phyloP scores from a whole-genome alignment of 495 filamentous ascomycete genomes.

The Talaromyces adpressus region DNA sequence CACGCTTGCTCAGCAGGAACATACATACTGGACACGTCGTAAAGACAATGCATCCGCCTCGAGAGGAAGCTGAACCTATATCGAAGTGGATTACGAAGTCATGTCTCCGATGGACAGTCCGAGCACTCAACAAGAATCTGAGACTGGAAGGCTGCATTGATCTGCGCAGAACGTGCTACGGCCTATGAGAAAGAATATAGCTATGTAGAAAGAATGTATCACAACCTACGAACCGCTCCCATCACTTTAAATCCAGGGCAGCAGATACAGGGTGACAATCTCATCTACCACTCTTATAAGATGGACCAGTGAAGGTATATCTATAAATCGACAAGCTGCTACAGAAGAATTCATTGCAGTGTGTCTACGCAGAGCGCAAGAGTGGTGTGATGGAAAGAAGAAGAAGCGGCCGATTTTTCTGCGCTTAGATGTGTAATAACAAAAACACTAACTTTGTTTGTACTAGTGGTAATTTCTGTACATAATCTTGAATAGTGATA shows the following conservation, averaged over 20 bases:
- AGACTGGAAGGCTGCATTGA: background rate
- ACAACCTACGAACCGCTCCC: conserved; percentile 71
- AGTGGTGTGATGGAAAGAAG: conserved; percentile 23
- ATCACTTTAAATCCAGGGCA: conserved; percentile 78
- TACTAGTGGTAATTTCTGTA: background rate
- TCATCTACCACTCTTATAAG: conserved; percentile 60
- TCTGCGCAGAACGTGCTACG: background rate
- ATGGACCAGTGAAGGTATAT: conserved; percentile 68
- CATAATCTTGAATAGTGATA: background rate
- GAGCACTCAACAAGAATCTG: background rate
- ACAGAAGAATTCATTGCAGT: conserved; percentile 40
- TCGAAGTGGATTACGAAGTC: background rate
- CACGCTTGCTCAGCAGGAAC: background rate
- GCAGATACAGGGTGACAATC: conserved; percentile 88
- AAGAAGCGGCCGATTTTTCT: conserved; percentile 9
- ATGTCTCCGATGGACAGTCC: background rate
- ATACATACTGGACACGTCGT: background rate
- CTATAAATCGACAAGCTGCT: conserved; percentile 34
- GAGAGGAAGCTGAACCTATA: background rate
- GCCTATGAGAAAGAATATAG: background rate
- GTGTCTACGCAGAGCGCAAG: conserved; percentile 43
- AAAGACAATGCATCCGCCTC: background rate
- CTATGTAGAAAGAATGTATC: conserved; percentile 29
- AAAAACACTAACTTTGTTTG: background rate
- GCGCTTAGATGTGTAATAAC: background rate